Percentiles rank a stretch among this genome's conserved stretches.
Conservation (phyloP, 1,139 yeast species). For the Debaryomyces udenii region DNA sequence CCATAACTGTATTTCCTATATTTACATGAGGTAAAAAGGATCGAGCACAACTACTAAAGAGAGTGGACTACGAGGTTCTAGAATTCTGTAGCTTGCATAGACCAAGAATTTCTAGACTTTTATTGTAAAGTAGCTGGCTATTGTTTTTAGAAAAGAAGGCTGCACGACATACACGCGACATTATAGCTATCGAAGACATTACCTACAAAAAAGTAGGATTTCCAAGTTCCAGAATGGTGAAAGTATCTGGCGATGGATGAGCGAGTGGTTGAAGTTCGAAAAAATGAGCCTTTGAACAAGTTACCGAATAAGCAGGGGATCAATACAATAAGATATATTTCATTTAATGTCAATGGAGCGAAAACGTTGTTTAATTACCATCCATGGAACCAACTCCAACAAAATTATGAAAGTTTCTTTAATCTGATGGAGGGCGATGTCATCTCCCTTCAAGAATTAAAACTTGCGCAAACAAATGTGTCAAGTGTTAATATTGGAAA, state of each 20-base stretch:
- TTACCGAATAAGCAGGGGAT: slow-evolving; percentile 1
- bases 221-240: too few relatives aligned
- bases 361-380: slow-evolving; percentile 77
- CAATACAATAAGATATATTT: slow-evolving; percentile 46
- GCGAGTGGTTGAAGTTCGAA: background rate
- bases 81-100: too few relatives aligned
- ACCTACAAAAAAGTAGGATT: too few relatives aligned
- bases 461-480: slow-evolving; percentile 58
- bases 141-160: background rate
- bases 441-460: slow-evolving; percentile 82
- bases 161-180: background rate
- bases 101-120: background rate
- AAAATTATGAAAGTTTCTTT: slow-evolving; percentile 55
- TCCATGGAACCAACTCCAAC: slow-evolving; percentile 70
- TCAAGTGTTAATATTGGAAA: slow-evolving; percentile 51
- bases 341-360: slow-evolving; percentile 87
- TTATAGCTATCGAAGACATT: too few relatives aligned
- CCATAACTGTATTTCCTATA: too few relatives aligned
- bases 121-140: too few relatives aligned
- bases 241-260: background rate
- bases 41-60: too few relatives aligned
- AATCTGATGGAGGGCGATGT: slow-evolving; percentile 67
- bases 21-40: too few relatives aligned
- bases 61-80: too few relatives aligned
- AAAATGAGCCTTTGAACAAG: slow-evolving; percentile 5